Base-by-base conservation (phyloP, 106 monocot species). In the Dendrobium nobile region DNA sequence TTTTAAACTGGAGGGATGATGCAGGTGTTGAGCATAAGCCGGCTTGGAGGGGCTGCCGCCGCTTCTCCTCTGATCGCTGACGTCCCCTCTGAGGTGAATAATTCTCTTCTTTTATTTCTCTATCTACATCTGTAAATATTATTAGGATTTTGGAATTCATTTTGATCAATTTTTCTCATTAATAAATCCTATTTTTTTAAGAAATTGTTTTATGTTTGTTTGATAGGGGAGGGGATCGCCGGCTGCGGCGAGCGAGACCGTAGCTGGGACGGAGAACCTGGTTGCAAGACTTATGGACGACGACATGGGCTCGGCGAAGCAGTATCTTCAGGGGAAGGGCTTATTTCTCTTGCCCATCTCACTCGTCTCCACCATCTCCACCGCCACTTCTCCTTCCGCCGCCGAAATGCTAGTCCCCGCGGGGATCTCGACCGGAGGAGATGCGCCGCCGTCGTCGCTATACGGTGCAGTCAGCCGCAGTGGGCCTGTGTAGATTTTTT, bases 11-110 rank as follows among this genome's bases (percentile, higher is more conserved):
- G 44, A 44, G 44, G 9, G 44, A 5, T 44, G 7, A 44, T 7
- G 18, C 84, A 94, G 94, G 94, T 94, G 16, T 89, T 94, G 44
- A 94, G 94, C 88, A 88, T 94, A 89, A 94, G 94, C 89, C 87
- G 94, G 47, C 76, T 94, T 72, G 94, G 94, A 43, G 94, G 91
- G 37, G 94, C 91, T n/a, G 88, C 86, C 8, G 91, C 91, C 2
- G 91, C 87, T 22, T 89, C 88, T 31, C 91, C 94, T 20, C 86
- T 88, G 16, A 84, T 91, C n/a, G 89, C 88, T 17, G 91, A 91
- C 82, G 77, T 91, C 40, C 79, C 91, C 73, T 87, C 91, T 0
- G 84, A 93, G 85, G 93, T 93, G 58, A 9, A 5, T 48, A 8
- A 26, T 22, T 33, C 28, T 64, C 73, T 37, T 22, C 58, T 58